Evolutionary conservation across 768 basidiomycete species (phyloP), one percentile per base, ranked within the genome.

Genomic region (Boletus rufocinnamomeus): DNA sequence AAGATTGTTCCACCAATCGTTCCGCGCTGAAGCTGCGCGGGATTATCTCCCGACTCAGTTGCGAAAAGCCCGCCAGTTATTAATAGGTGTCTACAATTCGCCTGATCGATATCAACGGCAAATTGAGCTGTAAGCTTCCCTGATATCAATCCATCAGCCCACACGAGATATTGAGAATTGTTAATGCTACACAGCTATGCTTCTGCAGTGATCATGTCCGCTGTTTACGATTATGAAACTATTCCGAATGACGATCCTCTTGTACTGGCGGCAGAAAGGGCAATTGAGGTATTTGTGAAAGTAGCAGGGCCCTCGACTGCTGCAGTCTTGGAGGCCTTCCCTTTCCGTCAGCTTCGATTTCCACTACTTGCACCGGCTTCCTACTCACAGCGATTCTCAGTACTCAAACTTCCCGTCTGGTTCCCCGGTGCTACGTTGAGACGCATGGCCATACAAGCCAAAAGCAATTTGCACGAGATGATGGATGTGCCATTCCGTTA

Each of bases 401-500:
- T 72, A 48, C 63, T 72, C 30, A 71, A 62, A 43, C 63, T 72
- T 38, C 71, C 71, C 13, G 49, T 50, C 17, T 77, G 75, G 76
- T 68, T 77, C 41, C 75, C 74, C 4, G 76, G 75, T 5, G 75
- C 76, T 21, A 65, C 57, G 17, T 61, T 73, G 35, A 74, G 63
- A 59, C 66, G 68, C 38, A 62, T 66, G 59, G 73, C 74, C 14
- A 47, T 59, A 23, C 65, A 66, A 44, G 76, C 71, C 13, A 74
- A 61, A 40, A 69, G 56, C 7, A 72, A 65, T 52, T 38, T 72
- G 21, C 53, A 64, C 30, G 63, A 66, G 28, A 74, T 74, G 72
- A 56, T 69, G 34, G 63, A 72, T 2, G 58, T 64, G 2, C 72
- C 71, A 14, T 74, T 74, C 50, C 53, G 50, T 45, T 72, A 72